These are phyloP conservation scores for Desmodesmus armatus DNA, from an alignment of 139 green algal genomes.

Conservation along the genomic window DNA sequence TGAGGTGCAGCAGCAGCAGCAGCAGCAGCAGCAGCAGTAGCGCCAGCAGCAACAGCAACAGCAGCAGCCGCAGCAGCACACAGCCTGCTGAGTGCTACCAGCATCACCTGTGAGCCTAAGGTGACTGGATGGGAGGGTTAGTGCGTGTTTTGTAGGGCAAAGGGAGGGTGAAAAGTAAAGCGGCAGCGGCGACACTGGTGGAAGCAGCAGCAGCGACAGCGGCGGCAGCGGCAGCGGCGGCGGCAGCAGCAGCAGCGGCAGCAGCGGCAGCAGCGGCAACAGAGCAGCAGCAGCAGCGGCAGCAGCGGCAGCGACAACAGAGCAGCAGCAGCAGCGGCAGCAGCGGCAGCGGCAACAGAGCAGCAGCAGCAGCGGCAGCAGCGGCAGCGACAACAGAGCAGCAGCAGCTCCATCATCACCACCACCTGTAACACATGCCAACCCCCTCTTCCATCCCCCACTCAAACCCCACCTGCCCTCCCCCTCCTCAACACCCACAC, in stretches of 20 bases:
- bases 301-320: not conserved
- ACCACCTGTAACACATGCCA: too few relatives aligned
- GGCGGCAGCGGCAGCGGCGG: not conserved
- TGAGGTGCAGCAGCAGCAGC: not conserved
- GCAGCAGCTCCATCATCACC: too few relatives aligned
- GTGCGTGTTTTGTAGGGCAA: not conserved
- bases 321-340: not conserved
- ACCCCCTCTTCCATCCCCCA: too few relatives aligned
- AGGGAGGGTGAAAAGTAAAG: not conserved
- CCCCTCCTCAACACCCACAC: too few relatives aligned
- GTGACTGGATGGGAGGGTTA: too few relatives aligned
- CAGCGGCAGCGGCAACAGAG: not conserved
- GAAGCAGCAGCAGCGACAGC: conserved; percentile 5
- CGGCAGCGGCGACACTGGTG: not conserved
- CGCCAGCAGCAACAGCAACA: not conserved
- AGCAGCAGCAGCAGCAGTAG: not conserved
- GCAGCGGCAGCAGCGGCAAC: not conserved
- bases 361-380: not conserved
- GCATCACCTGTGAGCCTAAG: too few relatives aligned
- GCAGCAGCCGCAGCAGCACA: not conserved
- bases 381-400: not conserved
- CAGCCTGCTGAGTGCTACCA: not conserved
- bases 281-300: not conserved
- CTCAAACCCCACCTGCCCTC: too few relatives aligned
- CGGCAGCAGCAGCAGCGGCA: not conserved